Evolutionary conservation across 208 protist species (phyloP).

Genomic region (Angomonas desouzai): DNA sequence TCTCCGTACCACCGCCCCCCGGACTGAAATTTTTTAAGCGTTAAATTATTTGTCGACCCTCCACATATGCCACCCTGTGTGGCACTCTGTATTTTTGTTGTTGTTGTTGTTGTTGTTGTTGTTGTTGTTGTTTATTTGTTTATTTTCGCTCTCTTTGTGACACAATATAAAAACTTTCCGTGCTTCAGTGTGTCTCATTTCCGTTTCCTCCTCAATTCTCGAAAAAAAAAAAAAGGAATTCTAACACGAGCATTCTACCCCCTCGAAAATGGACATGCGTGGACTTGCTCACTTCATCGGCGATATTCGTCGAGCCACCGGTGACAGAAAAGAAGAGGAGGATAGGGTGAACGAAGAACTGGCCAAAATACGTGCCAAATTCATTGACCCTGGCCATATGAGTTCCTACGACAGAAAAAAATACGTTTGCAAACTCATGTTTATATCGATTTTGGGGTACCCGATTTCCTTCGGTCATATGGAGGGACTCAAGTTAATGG

Average conservation of each 20-base stretch:
- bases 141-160: not conserved
- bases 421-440: slow-evolving; percentile 99
- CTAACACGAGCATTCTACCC: not conserved
- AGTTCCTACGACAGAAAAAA: slow-evolving; percentile 98
- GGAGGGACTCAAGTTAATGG: slow-evolving; percentile 97
- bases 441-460: slow-evolving; percentile 99
- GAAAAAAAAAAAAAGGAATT: too few species aligned
- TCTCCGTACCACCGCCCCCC: not conserved
- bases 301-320: slow-evolving; percentile 91
- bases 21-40: not conserved
- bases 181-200: not conserved
- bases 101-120: not conserved
- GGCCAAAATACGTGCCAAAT: slow-evolving; percentile 98
- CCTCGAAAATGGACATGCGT: slow-evolving; percentile 94
- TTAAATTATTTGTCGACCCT: too few species aligned
- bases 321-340: slow-evolving; percentile 93
- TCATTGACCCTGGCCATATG: slow-evolving; percentile 82
- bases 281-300: slow-evolving; percentile 95
- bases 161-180: not conserved
- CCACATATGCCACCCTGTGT: too few species aligned
- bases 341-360: slow-evolving; percentile 98
- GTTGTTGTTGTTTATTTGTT: too few species aligned
- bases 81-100: too few species aligned
- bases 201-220: too few species aligned
- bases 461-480: slow-evolving; percentile 99